Evolutionary conservation across 345 rosid genomes (phyloP).

Genomic region (Alliaria petiolata): DNA sequence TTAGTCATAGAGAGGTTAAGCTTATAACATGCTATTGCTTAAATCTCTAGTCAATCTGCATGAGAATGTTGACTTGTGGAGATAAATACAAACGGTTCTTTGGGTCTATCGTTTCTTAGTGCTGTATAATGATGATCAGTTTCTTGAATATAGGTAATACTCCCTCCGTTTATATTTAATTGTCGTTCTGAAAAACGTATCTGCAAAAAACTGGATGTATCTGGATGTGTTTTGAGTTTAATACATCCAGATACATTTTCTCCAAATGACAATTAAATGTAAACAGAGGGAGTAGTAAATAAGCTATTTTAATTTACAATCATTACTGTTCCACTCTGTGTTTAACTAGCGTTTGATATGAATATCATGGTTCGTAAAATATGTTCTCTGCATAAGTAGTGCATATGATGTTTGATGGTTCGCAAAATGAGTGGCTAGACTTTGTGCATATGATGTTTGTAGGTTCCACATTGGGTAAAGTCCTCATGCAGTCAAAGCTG

Average conservation of each 20-base stretch:
- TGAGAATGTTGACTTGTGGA: not conserved
- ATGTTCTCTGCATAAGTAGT: slow-evolving; percentile 6
- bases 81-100: not conserved
- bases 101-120: not conserved
- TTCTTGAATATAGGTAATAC: not conserved
- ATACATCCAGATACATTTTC: too few relatives aligned
- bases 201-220: too few relatives aligned
- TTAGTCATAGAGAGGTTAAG: not conserved
- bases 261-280: too few relatives aligned
- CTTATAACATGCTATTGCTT: not conserved
- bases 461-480: not conserved
- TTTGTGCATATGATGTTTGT: slow-evolving; percentile 10
- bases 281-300: not conserved
- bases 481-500: slow-evolving; percentile 7
- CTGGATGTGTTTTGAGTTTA: too few relatives aligned
- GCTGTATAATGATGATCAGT: not conserved
- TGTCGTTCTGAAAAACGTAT: too few relatives aligned
- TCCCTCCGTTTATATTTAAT: too few relatives aligned
- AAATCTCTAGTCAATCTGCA: not conserved
- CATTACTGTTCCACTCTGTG: not conserved
- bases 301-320: not conserved
- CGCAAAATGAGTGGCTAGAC: too few relatives aligned
- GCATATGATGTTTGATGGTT: too few relatives aligned
- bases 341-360: not conserved
- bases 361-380: not conserved